These are phyloP conservation scores for Cyamopsis tetragonoloba DNA, from an alignment of 306 rosid species.

Conservation along the genomic window DNA sequence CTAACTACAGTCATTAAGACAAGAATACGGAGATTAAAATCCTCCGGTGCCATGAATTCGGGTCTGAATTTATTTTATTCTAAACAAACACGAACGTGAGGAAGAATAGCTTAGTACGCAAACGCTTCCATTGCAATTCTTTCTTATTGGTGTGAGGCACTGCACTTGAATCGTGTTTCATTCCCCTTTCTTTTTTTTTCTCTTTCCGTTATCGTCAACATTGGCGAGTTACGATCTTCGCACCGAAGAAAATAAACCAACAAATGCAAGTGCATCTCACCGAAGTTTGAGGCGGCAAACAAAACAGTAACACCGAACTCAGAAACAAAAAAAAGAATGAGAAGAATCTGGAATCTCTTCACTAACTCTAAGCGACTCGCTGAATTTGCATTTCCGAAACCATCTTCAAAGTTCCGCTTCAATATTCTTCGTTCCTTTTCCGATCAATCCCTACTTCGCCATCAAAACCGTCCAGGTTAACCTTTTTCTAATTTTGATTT, in stretches of 20 bases:
- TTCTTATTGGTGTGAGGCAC: no score
- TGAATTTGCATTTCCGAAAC: background rate
- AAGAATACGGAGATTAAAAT: no score
- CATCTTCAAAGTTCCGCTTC: constrained; percentile 20
- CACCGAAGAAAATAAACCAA: no score
- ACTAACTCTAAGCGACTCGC: constrained; percentile 25
- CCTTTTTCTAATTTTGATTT: background rate
- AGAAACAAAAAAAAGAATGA: constrained; percentile 21
- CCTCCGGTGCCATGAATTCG: no score
- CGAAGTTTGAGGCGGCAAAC: background rate
- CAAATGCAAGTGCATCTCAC: background rate
- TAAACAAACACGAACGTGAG: no score
- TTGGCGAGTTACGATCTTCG: no score
- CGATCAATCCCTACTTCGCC: constrained; percentile 30
- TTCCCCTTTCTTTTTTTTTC: background rate
- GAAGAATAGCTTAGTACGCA: no score
- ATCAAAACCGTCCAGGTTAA: constrained; percentile 42
- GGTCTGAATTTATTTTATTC: no score
- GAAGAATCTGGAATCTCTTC: constrained; percentile 35
- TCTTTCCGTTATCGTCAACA: background rate
- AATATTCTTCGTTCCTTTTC: constrained; percentile 44
- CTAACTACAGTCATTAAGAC: no score
- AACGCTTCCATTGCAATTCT: no score
- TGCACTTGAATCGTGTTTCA: no score
- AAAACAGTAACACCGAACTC: no score